Percentiles rank a stretch among this genome's conserved stretches.
Conservation (phyloP, 108 stramenopile genomes). For the Cyclotella cryptica region DNA sequence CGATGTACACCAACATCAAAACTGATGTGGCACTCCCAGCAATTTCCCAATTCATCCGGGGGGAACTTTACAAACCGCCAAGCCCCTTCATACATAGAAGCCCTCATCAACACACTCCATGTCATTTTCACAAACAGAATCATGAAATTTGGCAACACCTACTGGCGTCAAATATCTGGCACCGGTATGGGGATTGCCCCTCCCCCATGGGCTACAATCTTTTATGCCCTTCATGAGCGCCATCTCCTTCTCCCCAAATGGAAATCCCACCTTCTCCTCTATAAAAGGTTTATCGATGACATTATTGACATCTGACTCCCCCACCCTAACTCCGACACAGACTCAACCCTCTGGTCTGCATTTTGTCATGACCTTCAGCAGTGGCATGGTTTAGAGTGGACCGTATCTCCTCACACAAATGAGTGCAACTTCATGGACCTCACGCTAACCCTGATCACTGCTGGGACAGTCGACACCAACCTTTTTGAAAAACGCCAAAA, state of each 20-base stretch:
- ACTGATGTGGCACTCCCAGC: no score
- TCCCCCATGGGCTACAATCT: slow-evolving; percentile 21
- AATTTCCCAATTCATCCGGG: slow-evolving; percentile 1
- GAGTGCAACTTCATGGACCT: no score
- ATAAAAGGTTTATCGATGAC: no score
- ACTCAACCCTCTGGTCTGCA: neutral
- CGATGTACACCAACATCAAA: no score
- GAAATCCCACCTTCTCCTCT: neutral
- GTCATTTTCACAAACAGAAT: slow-evolving; percentile 7
- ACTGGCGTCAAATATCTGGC: neutral
- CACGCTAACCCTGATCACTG: no score
- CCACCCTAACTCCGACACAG: neutral
- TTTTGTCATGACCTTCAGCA: no score
- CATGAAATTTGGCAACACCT: slow-evolving; percentile 17
- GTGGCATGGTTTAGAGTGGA: slow-evolving; percentile 15
- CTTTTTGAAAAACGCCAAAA: no score
- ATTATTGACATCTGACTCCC: no score
- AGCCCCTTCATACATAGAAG: neutral
- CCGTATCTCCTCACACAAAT: neutral
- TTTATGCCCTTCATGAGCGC: no score
- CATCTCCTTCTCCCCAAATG: neutral
- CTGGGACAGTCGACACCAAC: no score
- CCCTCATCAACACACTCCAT: neutral
- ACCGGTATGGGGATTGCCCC: slow-evolving; percentile 17
- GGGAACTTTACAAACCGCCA: neutral